Evolutionary conservation across 2,329 filamentous ascomycete genomes (phyloP).

Genomic region (Hymenoscyphus infarciens): DNA sequence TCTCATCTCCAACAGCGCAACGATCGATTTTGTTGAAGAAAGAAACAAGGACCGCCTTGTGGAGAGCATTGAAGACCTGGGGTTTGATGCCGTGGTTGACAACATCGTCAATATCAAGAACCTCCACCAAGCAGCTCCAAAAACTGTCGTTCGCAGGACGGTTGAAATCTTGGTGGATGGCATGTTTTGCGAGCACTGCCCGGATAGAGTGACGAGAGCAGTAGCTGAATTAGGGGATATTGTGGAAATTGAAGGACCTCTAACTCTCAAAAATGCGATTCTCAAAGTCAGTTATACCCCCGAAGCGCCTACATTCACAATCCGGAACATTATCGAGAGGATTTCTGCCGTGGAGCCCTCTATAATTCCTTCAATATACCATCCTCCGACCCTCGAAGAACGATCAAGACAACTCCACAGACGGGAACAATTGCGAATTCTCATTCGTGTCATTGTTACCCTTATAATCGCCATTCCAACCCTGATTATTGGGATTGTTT

Average conservation of each 20-base stretch:
- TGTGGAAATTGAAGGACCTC: slow-evolving; percentile 48
- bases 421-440: slow-evolving; percentile 64
- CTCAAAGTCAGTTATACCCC: slow-evolving; percentile 70
- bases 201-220: slow-evolving; percentile 52
- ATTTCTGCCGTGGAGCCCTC: slow-evolving; percentile 64
- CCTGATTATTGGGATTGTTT: slow-evolving; percentile 83
- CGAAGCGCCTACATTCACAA: slow-evolving; percentile 63
- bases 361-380: slow-evolving; percentile 68
- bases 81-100: slow-evolving; percentile 62
- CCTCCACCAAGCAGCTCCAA: slow-evolving; percentile 19
- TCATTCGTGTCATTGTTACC: slow-evolving; percentile 68
- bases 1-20: slow-evolving; percentile 51
- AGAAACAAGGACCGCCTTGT: slow-evolving; percentile 43
- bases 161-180: slow-evolving; percentile 66
- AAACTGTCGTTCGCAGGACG: slow-evolving; percentile 26
- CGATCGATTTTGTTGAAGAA: slow-evolving; percentile 43
- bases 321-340: slow-evolving; percentile 67
- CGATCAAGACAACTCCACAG: slow-evolving; percentile 69
- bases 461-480: slow-evolving; percentile 71
- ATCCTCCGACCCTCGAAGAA: slow-evolving; percentile 80
- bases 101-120: slow-evolving; percentile 41
- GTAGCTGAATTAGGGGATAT: slow-evolving; percentile 50
- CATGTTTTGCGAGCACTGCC: slow-evolving; percentile 72
- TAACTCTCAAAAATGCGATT: slow-evolving; percentile 61
- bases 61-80: slow-evolving; percentile 55